Evolutionary conservation across 2,329 filamentous ascomycete species (phyloP), one percentile per base, ranked within the genome.

Genomic region (Chaetomium olivaceum): DNA sequence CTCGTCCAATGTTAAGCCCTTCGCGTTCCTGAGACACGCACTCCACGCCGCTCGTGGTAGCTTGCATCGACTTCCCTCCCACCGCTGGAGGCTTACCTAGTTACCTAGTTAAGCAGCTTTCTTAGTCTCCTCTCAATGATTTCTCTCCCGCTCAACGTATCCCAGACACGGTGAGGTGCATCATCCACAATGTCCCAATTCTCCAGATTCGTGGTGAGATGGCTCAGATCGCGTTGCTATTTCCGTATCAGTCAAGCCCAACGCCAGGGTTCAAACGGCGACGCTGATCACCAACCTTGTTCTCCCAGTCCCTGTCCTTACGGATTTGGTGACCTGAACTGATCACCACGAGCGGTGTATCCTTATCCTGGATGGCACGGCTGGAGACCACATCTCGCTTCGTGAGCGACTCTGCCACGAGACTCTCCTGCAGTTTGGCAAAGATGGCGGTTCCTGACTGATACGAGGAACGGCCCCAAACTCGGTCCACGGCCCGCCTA

Each of bases 161-260:
- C 80, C 95, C 95, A 99, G 0, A 98, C 89, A 75, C 93, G 86
- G 76, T 96, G 92, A 5, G 93, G 91, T 3, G 93, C 93, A 68
- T 89, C 86, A 64, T 91, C 87, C 12, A 97, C 92, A 61, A 97
- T 86, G 76, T 97, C 92, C 93, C 94, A 99, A 48, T 85, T 82
- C 64, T 91, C 77, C 60, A 98, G 80, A 57, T 93, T 92, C 61
- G 89, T 83, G 0, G 94, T 97, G 70, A 98, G 81, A 66, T 85
- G 87, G 8, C 89, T 93, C 67, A 97, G 78, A 73, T 97, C 93
- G 71, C 91, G 84, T 80, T 99, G 95, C 76, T 72, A 55, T 66
- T 39, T 50, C 25, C 31, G 11, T n/a, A 60, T 69, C 39, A 68
- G 66, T 39, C 48, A 61, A 21, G 21, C 19, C 39, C 16, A 43